Conservation (phyloP, 306 rosid species). For the Fragaria nilgerrensis region DNA sequence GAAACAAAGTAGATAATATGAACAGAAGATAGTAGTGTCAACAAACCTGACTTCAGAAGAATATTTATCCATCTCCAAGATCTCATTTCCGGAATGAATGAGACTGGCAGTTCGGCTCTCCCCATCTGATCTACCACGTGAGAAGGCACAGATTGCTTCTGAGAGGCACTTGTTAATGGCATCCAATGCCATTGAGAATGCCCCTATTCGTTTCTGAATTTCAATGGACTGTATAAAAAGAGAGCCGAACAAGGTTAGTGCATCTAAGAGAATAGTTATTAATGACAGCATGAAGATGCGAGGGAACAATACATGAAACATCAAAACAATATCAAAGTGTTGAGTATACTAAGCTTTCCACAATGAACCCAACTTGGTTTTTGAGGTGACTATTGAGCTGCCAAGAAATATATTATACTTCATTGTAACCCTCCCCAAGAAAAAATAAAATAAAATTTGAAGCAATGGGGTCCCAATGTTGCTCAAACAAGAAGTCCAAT, state of each 20-base stretch:
- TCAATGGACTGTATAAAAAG: constrained; percentile 67
- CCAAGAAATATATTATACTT: neutral
- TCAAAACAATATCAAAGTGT: neutral
- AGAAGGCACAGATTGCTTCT: constrained; percentile 84
- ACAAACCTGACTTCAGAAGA: constrained; percentile 72
- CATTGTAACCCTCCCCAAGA: neutral
- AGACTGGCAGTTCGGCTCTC: constrained; percentile 89
- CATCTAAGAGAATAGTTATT: neutral
- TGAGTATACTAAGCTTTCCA: neutral
- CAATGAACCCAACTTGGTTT: neutral
- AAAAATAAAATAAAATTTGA: neutral
- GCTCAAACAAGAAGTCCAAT: neutral
- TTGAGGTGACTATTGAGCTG: neutral
- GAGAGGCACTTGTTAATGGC: constrained; percentile 93
- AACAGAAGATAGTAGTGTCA: neutral
- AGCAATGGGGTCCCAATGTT: neutral
- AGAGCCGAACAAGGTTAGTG: neutral
- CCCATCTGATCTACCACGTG: constrained; percentile 93
- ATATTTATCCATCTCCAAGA: constrained; percentile 73
- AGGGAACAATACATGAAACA: neutral
- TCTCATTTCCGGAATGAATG: constrained; percentile 90
- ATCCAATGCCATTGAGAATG: constrained; percentile 90
- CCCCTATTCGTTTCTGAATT: constrained; percentile 90
- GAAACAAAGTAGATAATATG: neutral
- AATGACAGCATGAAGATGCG: neutral